Base-by-base conservation (phyloP, 1,284 basidiomycete species). In the Leccinum subspadiceum region DNA sequence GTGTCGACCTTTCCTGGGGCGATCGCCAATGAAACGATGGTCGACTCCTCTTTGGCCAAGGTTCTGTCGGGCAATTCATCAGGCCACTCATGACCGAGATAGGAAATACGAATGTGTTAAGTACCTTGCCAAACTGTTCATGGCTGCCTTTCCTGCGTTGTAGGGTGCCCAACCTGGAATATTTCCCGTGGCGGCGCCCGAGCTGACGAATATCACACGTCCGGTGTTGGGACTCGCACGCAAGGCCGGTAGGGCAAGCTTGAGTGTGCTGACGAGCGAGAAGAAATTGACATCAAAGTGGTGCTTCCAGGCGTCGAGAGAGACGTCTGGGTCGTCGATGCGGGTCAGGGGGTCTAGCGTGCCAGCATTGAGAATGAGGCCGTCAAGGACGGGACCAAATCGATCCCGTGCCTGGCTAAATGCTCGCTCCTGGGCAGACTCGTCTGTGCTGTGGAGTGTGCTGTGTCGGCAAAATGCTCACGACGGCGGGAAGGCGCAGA, bases 1-100 rank as follows among this genome's bases (percentile, higher is more conserved):
- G 90, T 93, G 64, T 94, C 87, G 9, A 96, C 92, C 72, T 89
- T 89, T 17, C 94, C 94, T 0, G 94, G 94, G 1, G 93, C 84
- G 1, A 96, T 66, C 5, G 93, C 89, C 31, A 96, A 81, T 10
- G 84, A 85, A 2, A 84, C 80, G n/a, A 96, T 75, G 20, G 79
- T 76, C 3, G 85, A 82, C 71, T 96, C 93, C 73, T 96, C 94
- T 63, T 84, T 83, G 4, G 88, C 90, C 5, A 96, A 76, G 0
- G 93, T 96, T 65, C 93, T 92, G 59, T 58, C 65, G 41, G 37
- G 50, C 54, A 46, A n/a, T n/a, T 58, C 37, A 56, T 66, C 62
- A 65, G 59, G 37, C 1, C 3, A n/a, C 13, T 29, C 31, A 10
- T 13, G 35, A 48, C 56, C 54, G 26, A 57, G 62, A 58, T 35